phyloP scores from a whole-genome alignment of 306 rosid genomes.

The Luffa acutangula region DNA sequence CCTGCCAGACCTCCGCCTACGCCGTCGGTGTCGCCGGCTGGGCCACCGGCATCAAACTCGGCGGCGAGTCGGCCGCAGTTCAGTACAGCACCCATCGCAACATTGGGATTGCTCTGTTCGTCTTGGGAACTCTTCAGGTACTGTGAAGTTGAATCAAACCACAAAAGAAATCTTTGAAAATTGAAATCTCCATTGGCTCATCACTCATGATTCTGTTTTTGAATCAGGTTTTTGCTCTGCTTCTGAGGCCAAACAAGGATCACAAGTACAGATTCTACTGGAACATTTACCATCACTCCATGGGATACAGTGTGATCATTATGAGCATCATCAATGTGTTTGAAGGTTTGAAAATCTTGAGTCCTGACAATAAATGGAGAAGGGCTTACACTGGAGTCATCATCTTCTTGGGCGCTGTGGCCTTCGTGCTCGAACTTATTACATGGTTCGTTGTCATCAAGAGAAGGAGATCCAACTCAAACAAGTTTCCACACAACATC shows the following conservation, averaged over 20 bases:
- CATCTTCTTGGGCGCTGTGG: slow-evolving; percentile 6
- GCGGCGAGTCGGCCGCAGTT: not conserved
- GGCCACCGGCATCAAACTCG: slow-evolving; percentile 13
- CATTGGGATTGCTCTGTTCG: slow-evolving; percentile 14
- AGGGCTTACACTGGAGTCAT: slow-evolving; percentile 3
- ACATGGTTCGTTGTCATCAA: slow-evolving; percentile 11
- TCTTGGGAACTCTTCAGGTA: slow-evolving; percentile 11
- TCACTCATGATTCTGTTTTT: not conserved
- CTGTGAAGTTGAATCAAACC: not conserved
- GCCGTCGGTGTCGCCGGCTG: slow-evolving; percentile 14
- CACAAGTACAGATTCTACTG: slow-evolving; percentile 13
- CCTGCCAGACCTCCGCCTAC: slow-evolving; percentile 14
- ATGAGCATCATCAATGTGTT: slow-evolving; percentile 13
- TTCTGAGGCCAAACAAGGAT: slow-evolving; percentile 17
- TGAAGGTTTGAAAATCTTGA: slow-evolving; percentile 6
- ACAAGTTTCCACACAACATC: slow-evolving; percentile 1
- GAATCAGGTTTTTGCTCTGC: slow-evolving; percentile 2
- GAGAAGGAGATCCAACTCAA: slow-evolving; percentile 8
- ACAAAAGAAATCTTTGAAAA: not conserved
- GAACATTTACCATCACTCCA: slow-evolving; percentile 11
- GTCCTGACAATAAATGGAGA: slow-evolving; percentile 4
- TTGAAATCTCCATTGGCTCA: not conserved
- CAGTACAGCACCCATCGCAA: not conserved
- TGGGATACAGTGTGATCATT: slow-evolving; percentile 10
- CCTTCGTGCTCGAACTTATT: not conserved